Evolutionary conservation across 2,329 filamentous ascomycete genomes (phyloP), one percentile per base, ranked within the genome.

Genomic region (Colletotrichum lini): DNA sequence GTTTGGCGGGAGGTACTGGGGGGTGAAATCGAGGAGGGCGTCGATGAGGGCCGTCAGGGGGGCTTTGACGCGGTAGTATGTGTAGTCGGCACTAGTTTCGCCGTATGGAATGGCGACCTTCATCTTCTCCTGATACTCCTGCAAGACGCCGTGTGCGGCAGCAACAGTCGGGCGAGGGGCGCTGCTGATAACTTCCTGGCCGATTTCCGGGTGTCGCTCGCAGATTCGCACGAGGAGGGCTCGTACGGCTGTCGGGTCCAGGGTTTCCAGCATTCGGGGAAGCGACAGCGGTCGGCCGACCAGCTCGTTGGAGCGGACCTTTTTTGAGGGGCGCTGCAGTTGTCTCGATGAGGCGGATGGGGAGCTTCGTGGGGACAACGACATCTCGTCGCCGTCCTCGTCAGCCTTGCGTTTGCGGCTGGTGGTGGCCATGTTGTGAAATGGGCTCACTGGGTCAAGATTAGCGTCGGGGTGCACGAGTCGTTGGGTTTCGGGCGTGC

Each of bases 1-100:
- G 78, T 93, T 93, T 0, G 96, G 96, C 15, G 96, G 96, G 3
- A 99, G 90, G 78, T 97, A 99, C 80, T 98, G 95, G 4, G 95
- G 94, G 0, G 95, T 98, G 79, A 97, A 99, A 79, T 99, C 96
- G 80, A 93, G 92, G 54, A 99, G 87, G 53, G 96, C 95, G 70
- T 98, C 94, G 71, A 98, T 90, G 30, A 99, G 88, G 69, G 94
- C 91, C 35, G 91, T 85, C 21, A 98, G 87, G 47, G 93, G 90
- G 74, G 95, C 93, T 76, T 93, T 94, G 65, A 98, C 94, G 76
- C 96, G 91, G 80, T 98, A 97, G 81, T 98, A 99, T 61, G 94
- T 92, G 83, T 98, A 98, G 80, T 98, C 96, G 52, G 95, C 94
- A 70, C 91, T 94, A 15, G 92, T 89, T 75, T 95, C 92, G 78